These are phyloP conservation scores for Angomonas deanei DNA, from an alignment of 208 protist species.

Conservation along the genomic window DNA sequence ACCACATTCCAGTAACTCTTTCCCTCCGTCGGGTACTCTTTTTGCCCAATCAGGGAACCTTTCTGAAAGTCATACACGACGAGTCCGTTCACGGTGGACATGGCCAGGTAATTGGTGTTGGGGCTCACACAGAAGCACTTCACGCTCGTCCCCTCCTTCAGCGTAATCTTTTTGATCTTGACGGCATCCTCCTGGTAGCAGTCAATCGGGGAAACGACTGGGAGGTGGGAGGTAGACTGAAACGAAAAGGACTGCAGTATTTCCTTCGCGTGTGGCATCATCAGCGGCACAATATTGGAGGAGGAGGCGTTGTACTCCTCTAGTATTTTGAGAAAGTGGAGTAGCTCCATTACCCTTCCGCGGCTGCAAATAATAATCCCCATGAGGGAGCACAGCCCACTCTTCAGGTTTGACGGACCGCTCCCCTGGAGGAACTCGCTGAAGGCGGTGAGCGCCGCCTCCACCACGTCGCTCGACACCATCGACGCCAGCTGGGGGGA, in stretches of 20 bases:
- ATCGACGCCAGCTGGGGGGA: constrained; percentile 27
- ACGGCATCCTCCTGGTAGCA: constrained; percentile 46
- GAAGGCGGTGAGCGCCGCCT: constrained; percentile 22
- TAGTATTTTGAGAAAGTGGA: constrained; percentile 53
- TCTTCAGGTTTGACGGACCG: constrained; percentile 15
- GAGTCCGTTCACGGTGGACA: constrained; percentile 36
- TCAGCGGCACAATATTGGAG: constrained; percentile 22
- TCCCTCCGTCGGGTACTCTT: constrained; percentile 22
- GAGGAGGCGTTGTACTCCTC: constrained; percentile 30
- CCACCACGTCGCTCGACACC: constrained; percentile 18
- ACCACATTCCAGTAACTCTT: constrained; percentile 45
- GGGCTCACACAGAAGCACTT: constrained; percentile 71
- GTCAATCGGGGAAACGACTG: constrained; percentile 61
- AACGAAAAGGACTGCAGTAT: constrained; percentile 47
- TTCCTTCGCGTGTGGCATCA: constrained; percentile 35
- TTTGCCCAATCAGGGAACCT: constrained; percentile 29
- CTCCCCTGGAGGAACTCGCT: constrained; percentile 18
- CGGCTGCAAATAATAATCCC: constrained; percentile 55
- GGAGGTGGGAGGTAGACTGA: constrained; percentile 18
- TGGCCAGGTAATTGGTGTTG: constrained; percentile 44
- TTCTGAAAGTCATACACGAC: constrained; percentile 36
- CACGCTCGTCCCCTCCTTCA: constrained; percentile 56
- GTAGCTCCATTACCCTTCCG: constrained; percentile 46
- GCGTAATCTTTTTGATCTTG: constrained; percentile 33
- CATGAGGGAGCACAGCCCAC: constrained; percentile 42